Percentiles rank a stretch among this genome's conserved stretches.
Evolutionary conservation across 345 rosid species (phyloP).

Genomic region (Cardamine occulta): DNA sequence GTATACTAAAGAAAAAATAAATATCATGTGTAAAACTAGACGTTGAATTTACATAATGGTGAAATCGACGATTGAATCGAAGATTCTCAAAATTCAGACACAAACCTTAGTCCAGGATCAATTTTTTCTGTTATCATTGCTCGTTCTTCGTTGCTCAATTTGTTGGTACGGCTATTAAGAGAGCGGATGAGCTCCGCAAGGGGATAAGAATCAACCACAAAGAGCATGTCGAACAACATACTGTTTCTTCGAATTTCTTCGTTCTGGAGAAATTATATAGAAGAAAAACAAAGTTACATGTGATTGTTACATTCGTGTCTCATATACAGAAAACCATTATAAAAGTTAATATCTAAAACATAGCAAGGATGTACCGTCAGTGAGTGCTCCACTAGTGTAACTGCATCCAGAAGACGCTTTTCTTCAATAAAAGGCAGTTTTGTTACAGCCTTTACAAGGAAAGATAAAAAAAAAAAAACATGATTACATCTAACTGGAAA

Average conservation of each 20-base stretch:
- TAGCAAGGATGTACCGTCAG: slow-evolving; percentile 60
- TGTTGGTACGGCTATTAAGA: slow-evolving; percentile 65
- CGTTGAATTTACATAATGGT: background rate
- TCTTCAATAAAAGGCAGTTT: slow-evolving; percentile 94
- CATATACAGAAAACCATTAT: background rate
- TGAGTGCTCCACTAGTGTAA: slow-evolving; percentile 61
- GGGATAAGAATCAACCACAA: slow-evolving; percentile 73
- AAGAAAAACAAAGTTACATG: slow-evolving; percentile 12
- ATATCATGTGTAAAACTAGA: background rate
- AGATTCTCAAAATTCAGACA: slow-evolving; percentile 30
- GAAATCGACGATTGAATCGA: background rate
- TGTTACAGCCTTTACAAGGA: slow-evolving; percentile 66
- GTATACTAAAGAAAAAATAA: background rate
- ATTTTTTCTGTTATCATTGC: slow-evolving; percentile 55
- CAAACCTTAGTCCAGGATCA: slow-evolving; percentile 80
- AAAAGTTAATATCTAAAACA: background rate
- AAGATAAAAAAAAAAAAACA: background rate
- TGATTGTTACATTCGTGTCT: background rate
- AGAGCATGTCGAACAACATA: slow-evolving; percentile 73
- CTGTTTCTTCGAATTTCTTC: slow-evolving; percentile 90
- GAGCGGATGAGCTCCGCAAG: slow-evolving; percentile 74
- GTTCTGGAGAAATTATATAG: slow-evolving; percentile 48
- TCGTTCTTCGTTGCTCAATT: slow-evolving; percentile 51
- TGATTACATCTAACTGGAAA: slow-evolving; percentile 8
- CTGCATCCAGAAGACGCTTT: slow-evolving; percentile 79